phyloP scores from a whole-genome alignment of 352 stramenopile genomes.

The Elongisporangium prolatum region DNA sequence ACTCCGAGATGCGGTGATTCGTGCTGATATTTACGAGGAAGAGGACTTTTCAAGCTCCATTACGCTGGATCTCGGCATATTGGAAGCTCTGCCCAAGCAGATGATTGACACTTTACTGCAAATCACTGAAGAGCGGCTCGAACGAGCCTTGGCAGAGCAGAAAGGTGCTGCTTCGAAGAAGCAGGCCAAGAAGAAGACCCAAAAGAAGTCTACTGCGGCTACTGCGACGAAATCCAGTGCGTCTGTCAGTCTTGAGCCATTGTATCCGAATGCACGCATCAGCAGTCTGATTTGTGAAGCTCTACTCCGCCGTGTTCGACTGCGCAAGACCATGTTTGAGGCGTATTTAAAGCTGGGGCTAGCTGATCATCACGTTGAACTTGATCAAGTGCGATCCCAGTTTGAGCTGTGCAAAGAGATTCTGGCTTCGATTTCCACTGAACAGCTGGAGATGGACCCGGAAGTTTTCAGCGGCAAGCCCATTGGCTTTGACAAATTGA shows the following conservation, averaged over 20 bases:
- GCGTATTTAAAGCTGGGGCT: slow-evolving; percentile 42
- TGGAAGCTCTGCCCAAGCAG: slow-evolving; percentile 35
- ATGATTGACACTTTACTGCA: slow-evolving; percentile 34
- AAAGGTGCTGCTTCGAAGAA: slow-evolving; percentile 44
- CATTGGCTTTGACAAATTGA: slow-evolving; percentile 69
- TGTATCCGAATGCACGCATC: slow-evolving; percentile 51
- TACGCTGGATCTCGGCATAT: slow-evolving; percentile 49
- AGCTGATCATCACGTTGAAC: slow-evolving; percentile 35
- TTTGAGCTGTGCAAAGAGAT: slow-evolving; percentile 42
- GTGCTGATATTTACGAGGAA: slow-evolving; percentile 95
- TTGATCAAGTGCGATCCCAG: slow-evolving; percentile 27
- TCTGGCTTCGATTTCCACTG: slow-evolving; percentile 36
- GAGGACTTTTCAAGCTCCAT: slow-evolving; percentile 90
- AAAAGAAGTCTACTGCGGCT: slow-evolving; percentile 26
- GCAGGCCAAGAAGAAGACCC: slow-evolving; percentile 56
- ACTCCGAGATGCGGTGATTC: slow-evolving; percentile 79
- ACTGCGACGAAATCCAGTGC: slow-evolving; percentile 1
- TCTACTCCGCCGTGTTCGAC: slow-evolving; percentile 50
- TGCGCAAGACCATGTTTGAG: slow-evolving; percentile 41
- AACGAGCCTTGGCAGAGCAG: slow-evolving; percentile 33
- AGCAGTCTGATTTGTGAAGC: slow-evolving; percentile 51
- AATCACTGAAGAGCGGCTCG: slow-evolving; percentile 41
- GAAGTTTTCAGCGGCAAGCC: slow-evolving; percentile 66
- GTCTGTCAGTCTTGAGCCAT: slow-evolving; percentile 13
- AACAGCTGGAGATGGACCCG: slow-evolving; percentile 58